Evolutionary conservation across 1,284 basidiomycete species (phyloP), one percentile per base, ranked within the genome.

Genomic region (Naganishia cerealis): DNA sequence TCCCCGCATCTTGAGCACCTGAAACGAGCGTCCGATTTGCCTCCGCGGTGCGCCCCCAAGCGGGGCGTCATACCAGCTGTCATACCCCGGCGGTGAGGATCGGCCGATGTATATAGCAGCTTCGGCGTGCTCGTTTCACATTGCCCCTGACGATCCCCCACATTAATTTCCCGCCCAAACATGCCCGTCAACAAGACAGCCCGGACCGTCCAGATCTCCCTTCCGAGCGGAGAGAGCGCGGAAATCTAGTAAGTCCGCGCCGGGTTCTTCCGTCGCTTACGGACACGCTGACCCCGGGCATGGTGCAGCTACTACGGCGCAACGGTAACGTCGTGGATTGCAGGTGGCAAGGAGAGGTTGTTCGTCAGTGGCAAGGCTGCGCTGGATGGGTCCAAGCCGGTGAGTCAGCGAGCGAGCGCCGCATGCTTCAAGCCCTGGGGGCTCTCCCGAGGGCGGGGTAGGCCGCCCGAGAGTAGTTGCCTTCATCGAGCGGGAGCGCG

Each of bases 281-380:
- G n/a, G n/a, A 36, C 18, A 15, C 26, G 15, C 57, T 61, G 24
- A 29, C 21, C 16, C 16, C 50, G 21, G 38, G 7, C 42, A n/a
- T 4, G 26, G 13, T 7, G 15, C 43, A 81, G 80, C 67, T 80
- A 88, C 40, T 93, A 89, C 73, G 92, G 92, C 5, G 92, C 91
- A 1, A 91, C 90, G 0, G 84, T 83, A 21, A 77, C 77, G 7
- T 83, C 81, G 33, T 83, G 81, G 81, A 80, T 78, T 67, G 78
- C 80, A 10, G 76, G 72, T 21, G 83, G 84, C 0, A 75, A 81
- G 61, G 91, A 93, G 76, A 84, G 88, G 33, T 82, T 92, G 50
- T 94, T 94, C 55, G 82, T 90, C 57, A 91, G 90, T 1, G 89
- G 88, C 87, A 91, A 88, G 78, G 88, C 91, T 0, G 80, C 82